Evolutionary conservation across 768 basidiomycete genomes (phyloP).

Genomic region (Pisolithus tinctorius): DNA sequence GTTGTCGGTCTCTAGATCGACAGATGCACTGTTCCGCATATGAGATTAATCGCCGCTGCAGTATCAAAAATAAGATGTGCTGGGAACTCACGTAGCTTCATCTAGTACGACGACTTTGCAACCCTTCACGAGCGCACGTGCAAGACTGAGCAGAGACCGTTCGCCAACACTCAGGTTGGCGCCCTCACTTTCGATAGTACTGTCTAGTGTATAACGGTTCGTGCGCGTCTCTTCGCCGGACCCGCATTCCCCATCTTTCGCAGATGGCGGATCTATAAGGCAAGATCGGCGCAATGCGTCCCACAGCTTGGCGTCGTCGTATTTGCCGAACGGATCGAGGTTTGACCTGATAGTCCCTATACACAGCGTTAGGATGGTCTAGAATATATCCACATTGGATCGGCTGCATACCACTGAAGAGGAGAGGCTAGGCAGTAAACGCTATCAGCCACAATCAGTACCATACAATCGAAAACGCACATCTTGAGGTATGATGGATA

Average conservation of each 20-base stretch:
- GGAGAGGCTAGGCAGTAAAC: conserved; percentile 36
- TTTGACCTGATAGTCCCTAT: conserved; percentile 52
- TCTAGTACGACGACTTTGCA: conserved; percentile 45
- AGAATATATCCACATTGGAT: conserved; percentile 25
- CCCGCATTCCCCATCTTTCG: conserved; percentile 16
- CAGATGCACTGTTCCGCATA: conserved; percentile 21
- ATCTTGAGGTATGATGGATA: conserved; percentile 67
- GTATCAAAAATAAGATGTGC: conserved; percentile 28
- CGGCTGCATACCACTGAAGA: conserved; percentile 44
- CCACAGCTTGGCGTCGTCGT: conserved; percentile 59
- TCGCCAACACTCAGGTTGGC: conserved; percentile 42
- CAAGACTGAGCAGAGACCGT: conserved; percentile 44
- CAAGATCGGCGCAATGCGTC: conserved; percentile 65
- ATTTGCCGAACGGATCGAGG: conserved; percentile 53
- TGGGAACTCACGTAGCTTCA: conserved; percentile 25
- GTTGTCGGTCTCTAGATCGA: conserved; percentile 43
- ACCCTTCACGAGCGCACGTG: conserved; percentile 47
- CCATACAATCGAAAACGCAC: conserved; percentile 25
- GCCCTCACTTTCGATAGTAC: conserved; percentile 46
- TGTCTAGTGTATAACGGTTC: conserved; percentile 43
- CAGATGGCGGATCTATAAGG: conserved; percentile 25
- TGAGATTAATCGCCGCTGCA: conserved; percentile 5
- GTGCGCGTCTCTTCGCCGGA: conserved; percentile 21
- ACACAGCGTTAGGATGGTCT: conserved; percentile 28
- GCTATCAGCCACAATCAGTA: not conserved